A percentile compares a stretch with the other conserved stretches of the same genome.
phyloP scores from a whole-genome alignment of 768 basidiomycete genomes.

The Russula griseocarnosa region DNA sequence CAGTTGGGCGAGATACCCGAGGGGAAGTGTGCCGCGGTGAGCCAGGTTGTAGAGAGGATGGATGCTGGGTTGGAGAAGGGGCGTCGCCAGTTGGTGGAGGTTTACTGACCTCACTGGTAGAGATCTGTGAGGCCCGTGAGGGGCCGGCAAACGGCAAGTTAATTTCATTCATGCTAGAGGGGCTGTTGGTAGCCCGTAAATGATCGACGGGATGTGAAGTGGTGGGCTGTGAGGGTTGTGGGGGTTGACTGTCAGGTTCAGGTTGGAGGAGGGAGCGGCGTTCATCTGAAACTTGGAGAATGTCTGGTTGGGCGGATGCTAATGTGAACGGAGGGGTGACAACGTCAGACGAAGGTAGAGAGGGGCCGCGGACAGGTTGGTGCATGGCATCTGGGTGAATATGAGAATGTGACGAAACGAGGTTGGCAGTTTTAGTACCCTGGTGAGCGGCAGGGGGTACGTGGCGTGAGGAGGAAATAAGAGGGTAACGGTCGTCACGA shows the following conservation, averaged over 20 bases:
- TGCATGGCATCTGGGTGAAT: conserved; percentile 22
- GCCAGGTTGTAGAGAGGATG: conserved; percentile 3
- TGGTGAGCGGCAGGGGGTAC: conserved; percentile 13
- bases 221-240: conserved; percentile 6
- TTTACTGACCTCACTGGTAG: conserved; percentile 15
- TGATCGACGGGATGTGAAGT: conserved; percentile 13
- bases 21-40: conserved; percentile 8
- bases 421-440: not conserved
- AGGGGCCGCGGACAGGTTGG: conserved; percentile 16
- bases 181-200: conserved; percentile 8
- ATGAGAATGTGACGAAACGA: conserved; percentile 7
- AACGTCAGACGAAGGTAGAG: conserved; percentile 3
- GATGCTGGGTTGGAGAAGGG: conserved; percentile 4
- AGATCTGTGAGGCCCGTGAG: conserved; percentile 26
- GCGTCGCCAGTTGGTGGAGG: conserved; percentile 4
- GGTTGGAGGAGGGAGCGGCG: not conserved
- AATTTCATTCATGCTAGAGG: conserved; percentile 15
- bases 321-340: not conserved
- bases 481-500: conserved; percentile 57
- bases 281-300: conserved; percentile 9
- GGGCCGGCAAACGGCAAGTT: conserved; percentile 16
- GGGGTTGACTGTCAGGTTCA: conserved; percentile 1
- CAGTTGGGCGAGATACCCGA: conserved; percentile 8
- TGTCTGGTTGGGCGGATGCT: not conserved
- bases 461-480: conserved; percentile 31